These are phyloP conservation scores for Pedinophyceae sp. DNA, from an alignment of 139 green algal genomes.

Conservation along the genomic window DNA sequence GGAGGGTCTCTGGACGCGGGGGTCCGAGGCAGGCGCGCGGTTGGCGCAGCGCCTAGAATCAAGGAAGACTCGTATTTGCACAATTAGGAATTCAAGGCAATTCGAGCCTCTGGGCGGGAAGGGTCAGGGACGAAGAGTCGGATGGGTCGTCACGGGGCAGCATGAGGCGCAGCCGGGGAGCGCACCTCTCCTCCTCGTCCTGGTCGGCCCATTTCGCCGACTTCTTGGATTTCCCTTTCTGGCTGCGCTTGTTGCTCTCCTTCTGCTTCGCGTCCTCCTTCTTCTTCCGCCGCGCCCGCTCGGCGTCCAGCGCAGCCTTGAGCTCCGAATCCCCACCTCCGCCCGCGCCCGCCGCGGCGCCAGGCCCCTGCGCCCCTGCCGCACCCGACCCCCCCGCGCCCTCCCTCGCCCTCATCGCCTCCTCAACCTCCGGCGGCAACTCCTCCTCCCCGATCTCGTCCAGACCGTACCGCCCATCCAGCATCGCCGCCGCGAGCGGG, in stretches of 20 bases:
- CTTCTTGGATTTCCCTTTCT: constrained; percentile 58
- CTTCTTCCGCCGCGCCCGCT: constrained; percentile 8
- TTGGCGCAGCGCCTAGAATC: no score
- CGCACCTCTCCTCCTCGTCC: constrained; percentile 36
- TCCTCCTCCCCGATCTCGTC: constrained; percentile 12
- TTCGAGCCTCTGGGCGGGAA: no score
- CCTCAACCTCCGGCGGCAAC: background rate
- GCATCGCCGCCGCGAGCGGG: no score
- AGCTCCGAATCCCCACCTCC: background rate
- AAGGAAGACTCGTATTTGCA: no score
- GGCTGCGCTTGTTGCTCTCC: constrained; percentile 28
- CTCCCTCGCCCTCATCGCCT: background rate
- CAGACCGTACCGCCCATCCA: no score
- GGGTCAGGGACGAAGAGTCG: background rate
- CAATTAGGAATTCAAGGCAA: no score
- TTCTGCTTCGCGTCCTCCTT: constrained; percentile 1
- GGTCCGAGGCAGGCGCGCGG: no score
- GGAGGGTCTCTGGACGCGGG: background rate
- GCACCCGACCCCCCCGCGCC: background rate
- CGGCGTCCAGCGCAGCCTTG: no score
- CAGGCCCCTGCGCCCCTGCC: background rate
- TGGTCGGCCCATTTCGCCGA: constrained; percentile 75
- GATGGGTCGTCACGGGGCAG: background rate
- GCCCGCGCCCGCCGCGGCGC: background rate
- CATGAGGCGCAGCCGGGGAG: no score